Conservation (phyloP, 257 asterid species). For the Craterostigma plantagineum region DNA sequence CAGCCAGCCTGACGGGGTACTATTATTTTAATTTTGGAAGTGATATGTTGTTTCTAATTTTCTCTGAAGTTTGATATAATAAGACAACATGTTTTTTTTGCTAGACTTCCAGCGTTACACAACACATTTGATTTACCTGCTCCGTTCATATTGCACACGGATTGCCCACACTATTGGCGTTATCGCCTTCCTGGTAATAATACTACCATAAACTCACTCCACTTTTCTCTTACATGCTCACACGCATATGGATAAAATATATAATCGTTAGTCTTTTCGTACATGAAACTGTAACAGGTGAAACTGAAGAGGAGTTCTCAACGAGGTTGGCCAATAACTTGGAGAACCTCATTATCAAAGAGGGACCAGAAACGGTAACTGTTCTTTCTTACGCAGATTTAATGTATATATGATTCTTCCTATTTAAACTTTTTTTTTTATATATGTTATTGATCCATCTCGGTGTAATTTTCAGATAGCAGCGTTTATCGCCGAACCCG, state of each 20-base stretch:
- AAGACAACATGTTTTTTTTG: not conserved
- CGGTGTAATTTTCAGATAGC: conserved; percentile 38
- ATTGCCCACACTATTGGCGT: conserved; percentile 99
- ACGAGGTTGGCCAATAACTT: conserved; percentile 81
- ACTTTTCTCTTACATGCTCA: conserved; percentile 1
- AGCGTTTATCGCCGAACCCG: conserved; percentile 94
- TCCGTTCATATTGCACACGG: conserved; percentile 79
- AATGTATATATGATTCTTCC: no score
- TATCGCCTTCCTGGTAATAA: conserved; percentile 69
- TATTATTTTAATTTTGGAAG: conserved; percentile 2
- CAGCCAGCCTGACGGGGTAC: conserved; percentile 96
- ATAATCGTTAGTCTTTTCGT: no score
- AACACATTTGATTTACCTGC: conserved; percentile 83
- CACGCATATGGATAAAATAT: no score
- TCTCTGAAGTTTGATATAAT: no score
- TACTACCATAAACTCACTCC: not conserved
- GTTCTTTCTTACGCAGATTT: no score
- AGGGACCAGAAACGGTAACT: conserved; percentile 85
- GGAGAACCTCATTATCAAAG: conserved; percentile 85
- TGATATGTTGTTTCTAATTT: not conserved
- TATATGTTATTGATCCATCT: no score
- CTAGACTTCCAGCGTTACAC: conserved; percentile 82
- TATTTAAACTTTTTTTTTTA: no score
- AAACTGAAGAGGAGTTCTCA: conserved; percentile 84
- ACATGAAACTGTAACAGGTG: conserved; percentile 26